Evolutionary conservation across 1,139 yeast genomes (phyloP).

Genomic region (Suhomyces bribrorum): DNA sequence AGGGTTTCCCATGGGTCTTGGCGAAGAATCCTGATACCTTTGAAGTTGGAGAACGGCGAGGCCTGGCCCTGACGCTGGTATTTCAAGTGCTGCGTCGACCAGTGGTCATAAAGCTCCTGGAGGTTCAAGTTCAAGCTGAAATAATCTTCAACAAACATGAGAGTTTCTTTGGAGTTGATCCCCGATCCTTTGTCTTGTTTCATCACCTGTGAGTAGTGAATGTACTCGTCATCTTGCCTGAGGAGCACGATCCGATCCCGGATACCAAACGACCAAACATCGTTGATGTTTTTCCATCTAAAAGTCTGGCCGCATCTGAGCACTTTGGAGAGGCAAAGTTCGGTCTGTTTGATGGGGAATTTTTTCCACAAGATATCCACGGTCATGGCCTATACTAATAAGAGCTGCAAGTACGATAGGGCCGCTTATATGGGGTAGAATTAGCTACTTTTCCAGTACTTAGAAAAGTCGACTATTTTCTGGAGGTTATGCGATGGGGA

Average conservation of each 20-base stretch:
- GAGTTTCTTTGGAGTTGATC: constrained; percentile 22
- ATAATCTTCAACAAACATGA: constrained; percentile 59
- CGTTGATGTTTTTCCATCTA: constrained; percentile 62
- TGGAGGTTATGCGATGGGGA: too few species aligned
- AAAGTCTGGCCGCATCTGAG: constrained; percentile 89
- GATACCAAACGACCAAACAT: constrained; percentile 62
- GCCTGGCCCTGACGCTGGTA: constrained; percentile 33
- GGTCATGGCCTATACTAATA: constrained; percentile 8
- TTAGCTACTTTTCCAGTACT: too few species aligned
- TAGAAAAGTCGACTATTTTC: too few species aligned
- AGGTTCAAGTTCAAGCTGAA: constrained; percentile 65
- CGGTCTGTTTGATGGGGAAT: constrained; percentile 31
- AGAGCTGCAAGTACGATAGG: too few species aligned
- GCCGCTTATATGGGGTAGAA: too few species aligned
- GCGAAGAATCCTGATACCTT: constrained; percentile 78
- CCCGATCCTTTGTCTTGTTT: constrained; percentile 9
- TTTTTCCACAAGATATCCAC: constrained; percentile 18
- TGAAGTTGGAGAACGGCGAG: constrained; percentile 45
- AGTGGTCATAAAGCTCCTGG: constrained; percentile 52
- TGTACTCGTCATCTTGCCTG: constrained; percentile 43
- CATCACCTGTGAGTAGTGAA: constrained; percentile 36
- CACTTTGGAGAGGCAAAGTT: constrained; percentile 65
- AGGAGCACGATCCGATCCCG: constrained; percentile 52
- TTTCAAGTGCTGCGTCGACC: constrained; percentile 59
- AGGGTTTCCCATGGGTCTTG: constrained; percentile 98